A percentile compares a stretch with the other conserved stretches of the same genome.
Evolutionary conservation across 441 rosid genomes (phyloP).

Genomic region (Pelargonium citronellum): DNA sequence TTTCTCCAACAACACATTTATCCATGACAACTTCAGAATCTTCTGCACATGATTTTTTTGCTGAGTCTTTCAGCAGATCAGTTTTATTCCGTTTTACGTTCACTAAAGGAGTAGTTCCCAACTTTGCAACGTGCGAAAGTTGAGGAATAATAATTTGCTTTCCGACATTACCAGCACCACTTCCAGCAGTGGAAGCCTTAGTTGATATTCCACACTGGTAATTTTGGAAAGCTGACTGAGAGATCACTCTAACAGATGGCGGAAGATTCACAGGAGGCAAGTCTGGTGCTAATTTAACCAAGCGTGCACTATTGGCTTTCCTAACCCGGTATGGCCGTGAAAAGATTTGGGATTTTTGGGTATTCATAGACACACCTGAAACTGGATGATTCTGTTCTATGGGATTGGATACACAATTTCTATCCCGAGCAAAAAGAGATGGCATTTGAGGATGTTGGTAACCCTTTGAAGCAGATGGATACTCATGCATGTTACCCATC

Average conservation of each 20-base stretch:
- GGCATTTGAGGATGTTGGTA: constrained; percentile 27
- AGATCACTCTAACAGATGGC: constrained; percentile 73
- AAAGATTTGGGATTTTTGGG: constrained; percentile 37
- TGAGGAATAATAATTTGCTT: constrained; percentile 33
- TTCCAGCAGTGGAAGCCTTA: constrained; percentile 28
- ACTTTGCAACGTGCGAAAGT: constrained; percentile 28
- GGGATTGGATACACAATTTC: constrained; percentile 24
- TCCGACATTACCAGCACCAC: constrained; percentile 29
- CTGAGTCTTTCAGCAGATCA: constrained; percentile 30
- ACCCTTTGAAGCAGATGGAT: constrained; percentile 27
- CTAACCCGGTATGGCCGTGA: constrained; percentile 44
- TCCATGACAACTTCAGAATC: constrained; percentile 43
- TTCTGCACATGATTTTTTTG: constrained; percentile 28
- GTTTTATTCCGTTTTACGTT: constrained; percentile 30
- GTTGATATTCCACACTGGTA: constrained; percentile 37
- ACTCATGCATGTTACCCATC: constrained; percentile 29
- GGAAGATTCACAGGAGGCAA: constrained; percentile 96
- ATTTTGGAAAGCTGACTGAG: constrained; percentile 57
- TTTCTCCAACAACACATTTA: constrained; percentile 37
- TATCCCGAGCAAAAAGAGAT: constrained; percentile 21
- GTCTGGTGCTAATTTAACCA: constrained; percentile 92
- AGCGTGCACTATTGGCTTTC: constrained; percentile 36
- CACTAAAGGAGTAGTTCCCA: constrained; percentile 20
- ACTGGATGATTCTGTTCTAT: constrained; percentile 27
- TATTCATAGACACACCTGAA: constrained; percentile 26